A percentile compares a stretch with the other conserved stretches of the same genome.
Evolutionary conservation across 2,329 filamentous ascomycete genomes (phyloP).

Genomic region (Tolypocladium ophioglossoides): DNA sequence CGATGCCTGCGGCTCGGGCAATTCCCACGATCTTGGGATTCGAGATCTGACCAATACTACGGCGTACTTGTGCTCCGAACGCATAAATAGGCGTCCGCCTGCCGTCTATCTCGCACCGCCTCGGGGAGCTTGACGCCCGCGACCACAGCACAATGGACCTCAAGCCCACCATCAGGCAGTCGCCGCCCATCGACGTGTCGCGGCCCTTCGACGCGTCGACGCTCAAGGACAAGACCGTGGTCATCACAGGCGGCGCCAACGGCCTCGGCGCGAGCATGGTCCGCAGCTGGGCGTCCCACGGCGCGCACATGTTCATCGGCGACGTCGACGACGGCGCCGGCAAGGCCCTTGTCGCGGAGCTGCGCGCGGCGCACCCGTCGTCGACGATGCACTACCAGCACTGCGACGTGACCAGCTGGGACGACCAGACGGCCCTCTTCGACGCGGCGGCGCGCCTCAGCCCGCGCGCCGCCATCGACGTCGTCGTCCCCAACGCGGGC

Average conservation of each 20-base stretch:
- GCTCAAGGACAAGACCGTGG: constrained; percentile 43
- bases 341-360: constrained; percentile 40
- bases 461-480: constrained; percentile 45
- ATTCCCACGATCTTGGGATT: neutral
- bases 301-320: constrained; percentile 51
- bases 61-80: too few relatives aligned
- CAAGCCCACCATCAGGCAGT: constrained; percentile 18
- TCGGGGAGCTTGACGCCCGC: too few relatives aligned
- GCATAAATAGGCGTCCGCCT: neutral
- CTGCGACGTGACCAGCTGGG: constrained; percentile 57
- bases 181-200: constrained; percentile 33
- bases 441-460: constrained; percentile 43
- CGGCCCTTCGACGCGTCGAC: constrained; percentile 31
- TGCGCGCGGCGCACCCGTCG: constrained; percentile 29
- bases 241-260: constrained; percentile 55
- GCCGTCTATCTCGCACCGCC: neutral
- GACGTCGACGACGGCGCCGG: constrained; percentile 48
- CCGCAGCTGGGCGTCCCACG: constrained; percentile 40
- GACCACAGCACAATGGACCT: constrained; percentile 11
- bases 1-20: too few relatives aligned
- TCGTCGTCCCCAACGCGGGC: constrained; percentile 58
- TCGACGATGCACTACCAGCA: constrained; percentile 42
- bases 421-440: constrained; percentile 54
- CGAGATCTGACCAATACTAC: neutral
- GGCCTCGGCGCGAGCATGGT: constrained; percentile 48